Percentiles rank a stretch among this genome's conserved stretches.
Conservation (phyloP, 2,329 filamentous ascomycete genomes). For the Ploettnerulaceae sp. region DNA sequence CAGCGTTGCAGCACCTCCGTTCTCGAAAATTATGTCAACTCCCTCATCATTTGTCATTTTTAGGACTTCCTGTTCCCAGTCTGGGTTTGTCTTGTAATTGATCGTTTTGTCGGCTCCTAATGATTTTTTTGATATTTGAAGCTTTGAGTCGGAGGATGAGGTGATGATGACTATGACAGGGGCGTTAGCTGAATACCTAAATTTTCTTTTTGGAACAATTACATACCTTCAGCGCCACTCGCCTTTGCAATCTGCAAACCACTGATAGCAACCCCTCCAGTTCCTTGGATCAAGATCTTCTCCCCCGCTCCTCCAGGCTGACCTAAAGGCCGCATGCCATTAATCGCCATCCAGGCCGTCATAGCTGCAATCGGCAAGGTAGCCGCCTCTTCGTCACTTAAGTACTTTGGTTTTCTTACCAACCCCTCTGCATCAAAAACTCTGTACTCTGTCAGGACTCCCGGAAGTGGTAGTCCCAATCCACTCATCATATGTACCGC, state of each 20-base stretch:
- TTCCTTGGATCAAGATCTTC: conserved; percentile 45
- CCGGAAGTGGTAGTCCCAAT: conserved; percentile 58
- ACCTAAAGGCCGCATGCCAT: conserved; percentile 52
- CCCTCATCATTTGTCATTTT: conserved; percentile 42
- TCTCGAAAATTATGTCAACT: conserved; percentile 52
- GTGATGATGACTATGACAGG: conserved; percentile 45
- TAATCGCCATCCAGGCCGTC: conserved; percentile 62
- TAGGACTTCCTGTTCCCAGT: conserved; percentile 48
- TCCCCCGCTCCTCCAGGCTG: conserved; percentile 40
- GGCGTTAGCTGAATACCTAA: background rate
- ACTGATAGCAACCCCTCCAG: conserved; percentile 47
- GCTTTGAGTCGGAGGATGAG: conserved; percentile 49
- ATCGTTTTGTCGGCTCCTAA: conserved; percentile 49
- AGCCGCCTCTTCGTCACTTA: conserved; percentile 54
- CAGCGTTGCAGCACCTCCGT: conserved; percentile 48
- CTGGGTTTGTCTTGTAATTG: conserved; percentile 49
- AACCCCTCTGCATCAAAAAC: conserved; percentile 53
- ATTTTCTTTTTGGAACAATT: background rate
- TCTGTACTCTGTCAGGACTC: conserved; percentile 54
- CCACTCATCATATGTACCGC: conserved; percentile 41
- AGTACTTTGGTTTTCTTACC: conserved; percentile 51
- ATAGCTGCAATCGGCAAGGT: conserved; percentile 57
- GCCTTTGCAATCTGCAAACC: conserved; percentile 52
- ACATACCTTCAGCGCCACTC: conserved; percentile 43
- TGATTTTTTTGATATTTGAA: conserved; percentile 41